Evolutionary conservation across 768 basidiomycete genomes (phyloP).

Genomic region (Chiua virens): DNA sequence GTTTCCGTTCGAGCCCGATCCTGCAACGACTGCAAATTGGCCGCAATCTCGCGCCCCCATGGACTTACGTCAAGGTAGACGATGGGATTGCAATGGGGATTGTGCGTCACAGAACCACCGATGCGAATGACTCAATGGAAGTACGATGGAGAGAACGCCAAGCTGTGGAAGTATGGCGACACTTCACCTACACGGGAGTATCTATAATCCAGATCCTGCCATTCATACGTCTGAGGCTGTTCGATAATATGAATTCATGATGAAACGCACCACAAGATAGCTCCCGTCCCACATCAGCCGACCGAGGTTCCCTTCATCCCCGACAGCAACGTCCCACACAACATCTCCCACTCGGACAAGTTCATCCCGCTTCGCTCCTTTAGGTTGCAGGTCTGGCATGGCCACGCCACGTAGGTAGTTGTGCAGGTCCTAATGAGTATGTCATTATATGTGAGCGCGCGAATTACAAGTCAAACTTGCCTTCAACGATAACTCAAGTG

Average conservation of each 20-base stretch:
- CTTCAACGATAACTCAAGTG: slow-evolving; percentile 61
- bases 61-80: too few species aligned
- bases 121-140: too few species aligned
- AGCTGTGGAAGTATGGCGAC: too few species aligned
- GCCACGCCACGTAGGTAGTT: slow-evolving; percentile 80
- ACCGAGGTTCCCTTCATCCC: slow-evolving; percentile 83
- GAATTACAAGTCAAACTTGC: slow-evolving; percentile 37
- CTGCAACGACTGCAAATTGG: too few species aligned
- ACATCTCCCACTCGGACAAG: slow-evolving; percentile 76
- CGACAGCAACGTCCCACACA: slow-evolving; percentile 84
- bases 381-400: slow-evolving; percentile 63
- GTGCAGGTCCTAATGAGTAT: slow-evolving; percentile 63
- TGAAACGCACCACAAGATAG: slow-evolving; percentile 71
- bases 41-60: too few species aligned
- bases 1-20: too few species aligned
- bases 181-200: too few species aligned
- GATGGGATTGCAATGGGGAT: too few species aligned
- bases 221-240: background rate
- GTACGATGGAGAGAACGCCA: too few species aligned
- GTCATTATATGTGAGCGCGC: slow-evolving; percentile 6
- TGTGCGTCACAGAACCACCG: too few species aligned
- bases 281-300: slow-evolving; percentile 86
- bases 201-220: slow-evolving; percentile 83
- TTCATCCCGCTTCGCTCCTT: slow-evolving; percentile 39
- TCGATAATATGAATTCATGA: background rate